A percentile compares a stretch with the other conserved stretches of the same genome.
Evolutionary conservation across 768 basidiomycete genomes (phyloP).

Genomic region (Grammothele lineata): DNA sequence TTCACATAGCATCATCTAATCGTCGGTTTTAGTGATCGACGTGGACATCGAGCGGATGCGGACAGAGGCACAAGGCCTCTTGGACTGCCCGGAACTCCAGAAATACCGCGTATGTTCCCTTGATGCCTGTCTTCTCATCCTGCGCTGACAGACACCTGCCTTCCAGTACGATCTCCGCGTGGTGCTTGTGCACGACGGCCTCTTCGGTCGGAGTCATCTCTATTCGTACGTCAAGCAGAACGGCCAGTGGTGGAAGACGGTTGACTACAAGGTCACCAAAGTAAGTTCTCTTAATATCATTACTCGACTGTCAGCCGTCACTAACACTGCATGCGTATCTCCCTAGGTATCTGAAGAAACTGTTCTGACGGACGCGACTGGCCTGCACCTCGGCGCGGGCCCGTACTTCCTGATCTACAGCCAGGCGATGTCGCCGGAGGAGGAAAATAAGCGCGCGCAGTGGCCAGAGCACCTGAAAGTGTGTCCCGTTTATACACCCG

Average conservation of each 20-base stretch:
- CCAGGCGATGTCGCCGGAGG: conserved; percentile 26
- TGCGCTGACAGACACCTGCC: background rate
- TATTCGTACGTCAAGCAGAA: conserved; percentile 74
- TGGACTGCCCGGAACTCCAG: conserved; percentile 64
- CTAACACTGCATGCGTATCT: background rate
- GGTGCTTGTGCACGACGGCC: conserved; percentile 73
- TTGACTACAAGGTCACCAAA: conserved; percentile 66
- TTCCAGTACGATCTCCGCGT: conserved; percentile 79
- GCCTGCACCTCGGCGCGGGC: conserved; percentile 71
- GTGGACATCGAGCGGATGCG: conserved; percentile 42
- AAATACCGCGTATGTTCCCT: conserved; percentile 43
- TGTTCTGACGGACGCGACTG: conserved; percentile 64
- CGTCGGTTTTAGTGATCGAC: conserved; percentile 45
- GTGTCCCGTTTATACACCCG: background rate
- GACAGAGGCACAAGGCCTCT: conserved; percentile 39
- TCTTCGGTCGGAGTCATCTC: conserved; percentile 71
- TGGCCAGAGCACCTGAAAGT: conserved; percentile 32
- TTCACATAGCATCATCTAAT: background rate
- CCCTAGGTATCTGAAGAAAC: conserved; percentile 64
- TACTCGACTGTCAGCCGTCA: background rate
- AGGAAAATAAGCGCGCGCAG: conserved; percentile 18
- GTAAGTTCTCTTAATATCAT: conserved; percentile 29
- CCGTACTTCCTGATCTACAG: conserved; percentile 77
- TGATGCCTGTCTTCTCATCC: background rate
- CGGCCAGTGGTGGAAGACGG: conserved; percentile 77